Conservation (phyloP, 2,329 filamentous ascomycete species). For the Xylogone sp. region DNA sequence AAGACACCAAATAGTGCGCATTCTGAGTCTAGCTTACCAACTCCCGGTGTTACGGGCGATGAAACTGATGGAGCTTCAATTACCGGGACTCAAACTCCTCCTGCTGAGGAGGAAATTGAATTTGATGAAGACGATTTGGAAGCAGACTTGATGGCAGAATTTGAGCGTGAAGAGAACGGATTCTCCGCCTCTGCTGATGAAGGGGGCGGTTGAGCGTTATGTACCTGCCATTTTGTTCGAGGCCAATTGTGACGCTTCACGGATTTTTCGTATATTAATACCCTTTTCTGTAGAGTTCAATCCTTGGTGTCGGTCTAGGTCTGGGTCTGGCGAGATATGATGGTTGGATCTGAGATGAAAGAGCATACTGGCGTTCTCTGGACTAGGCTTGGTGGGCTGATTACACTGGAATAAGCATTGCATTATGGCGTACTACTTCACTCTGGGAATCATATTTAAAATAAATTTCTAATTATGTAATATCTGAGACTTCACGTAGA, state of each 20-base stretch:
- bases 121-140: conserved; percentile 55
- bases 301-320: background rate
- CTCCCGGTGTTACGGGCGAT: conserved; percentile 37
- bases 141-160: conserved; percentile 44
- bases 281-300: background rate
- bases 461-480: too few species aligned
- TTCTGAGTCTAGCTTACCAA: conserved; percentile 35
- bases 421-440: background rate
- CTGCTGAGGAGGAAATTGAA: conserved; percentile 32
- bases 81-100: background rate
- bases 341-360: background rate
- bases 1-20: conserved; percentile 35
- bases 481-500: too few species aligned
- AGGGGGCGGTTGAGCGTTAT: conserved; percentile 20
- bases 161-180: conserved; percentile 34
- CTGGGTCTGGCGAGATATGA: background rate
- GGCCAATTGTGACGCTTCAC: background rate
- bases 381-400: background rate
- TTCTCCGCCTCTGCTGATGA: conserved; percentile 15
- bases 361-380: background rate
- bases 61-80: conserved; percentile 34
- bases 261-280: background rate
- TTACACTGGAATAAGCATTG: background rate
- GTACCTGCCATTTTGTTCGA: background rate
- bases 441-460: too few species aligned